Evolutionary conservation across 169 alveolate species (phyloP).

Genomic region (Cardiosporidium cionae): DNA sequence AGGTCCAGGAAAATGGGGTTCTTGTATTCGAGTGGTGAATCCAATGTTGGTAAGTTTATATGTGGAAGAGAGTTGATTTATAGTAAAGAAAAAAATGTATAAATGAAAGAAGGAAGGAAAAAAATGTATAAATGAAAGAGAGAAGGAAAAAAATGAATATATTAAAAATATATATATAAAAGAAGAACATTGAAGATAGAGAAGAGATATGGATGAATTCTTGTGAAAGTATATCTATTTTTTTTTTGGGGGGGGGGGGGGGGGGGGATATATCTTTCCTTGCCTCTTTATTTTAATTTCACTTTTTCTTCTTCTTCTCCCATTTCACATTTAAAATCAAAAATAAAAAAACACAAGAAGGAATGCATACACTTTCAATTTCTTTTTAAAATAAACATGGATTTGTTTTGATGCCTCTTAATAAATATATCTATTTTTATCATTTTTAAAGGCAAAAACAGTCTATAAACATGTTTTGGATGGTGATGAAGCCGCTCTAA

Average conservation of each 20-base stretch:
- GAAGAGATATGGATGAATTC: background rate
- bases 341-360: too few species aligned
- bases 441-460: conserved; percentile 39
- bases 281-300: background rate
- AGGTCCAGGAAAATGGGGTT: conserved; percentile 88
- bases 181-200: background rate
- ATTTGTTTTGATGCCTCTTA: too few species aligned
- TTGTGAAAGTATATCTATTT: background rate
- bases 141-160: background rate
- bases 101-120: background rate
- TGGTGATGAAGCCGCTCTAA: conserved; percentile 86
- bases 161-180: background rate
- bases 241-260: background rate
- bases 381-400: too few species aligned
- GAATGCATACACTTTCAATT: too few species aligned
- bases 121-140: background rate
- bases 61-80: background rate
- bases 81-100: background rate
- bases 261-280: background rate
- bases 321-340: too few species aligned
- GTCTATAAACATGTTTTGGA: conserved; percentile 77
- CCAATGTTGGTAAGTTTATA: conserved; percentile 43
- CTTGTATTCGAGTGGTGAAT: conserved; percentile 78
- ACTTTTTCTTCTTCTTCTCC: background rate
- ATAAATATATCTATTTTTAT: too few species aligned